Base-by-base conservation (phyloP, 768 basidiomycete species). In the Amanita muscaria region DNA sequence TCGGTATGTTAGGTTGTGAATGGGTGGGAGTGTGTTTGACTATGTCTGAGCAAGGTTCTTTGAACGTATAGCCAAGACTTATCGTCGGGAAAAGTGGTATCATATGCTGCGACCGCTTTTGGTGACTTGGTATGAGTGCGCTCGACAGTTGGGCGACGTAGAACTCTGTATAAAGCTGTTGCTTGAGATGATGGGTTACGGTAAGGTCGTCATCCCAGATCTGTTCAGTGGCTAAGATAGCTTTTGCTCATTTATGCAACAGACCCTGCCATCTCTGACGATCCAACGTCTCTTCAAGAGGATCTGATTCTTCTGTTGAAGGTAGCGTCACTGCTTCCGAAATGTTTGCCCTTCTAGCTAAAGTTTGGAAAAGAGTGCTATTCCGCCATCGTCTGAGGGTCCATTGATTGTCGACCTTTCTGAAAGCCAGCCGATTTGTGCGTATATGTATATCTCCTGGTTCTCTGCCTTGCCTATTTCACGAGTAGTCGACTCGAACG, bases 21-120 rank as follows among this genome's bases (percentile, higher is more conserved):
- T 15, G 12, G 8, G 9, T 34, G 11, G 9, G 8, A 18, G 7
- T 2, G 31, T 33, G 33, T 32, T 38, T 24, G 22, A 45, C 33
- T 40, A n/a, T 41, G 29, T 34, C 3, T n/a, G 19, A 30, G 5
- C 12, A 50, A 93, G 88, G 37, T 98, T 94, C 64, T 90, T 91
- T 59, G 93, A 94, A 57, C 80, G 92, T 11, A 94, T 97, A 48
- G 83, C 86, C 1, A 84, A 79, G 59, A 85, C 82, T 0, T 97
- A 96, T 57, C 77, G 85, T n/a, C 69, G 77, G 40, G 92, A 97
- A 59, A 69, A 74, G 40, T 98, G 92, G 92, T 66, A 69, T 7
- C 57, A 73, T 0, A 74, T 96, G 65, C 70, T 94, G 12, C 71
- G 72, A 38, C 79, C 88, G 6, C 74, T 96, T 9, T 68, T 93